These are phyloP conservation scores for Copromyces sp. DNA, from an alignment of 495 filamentous ascomycete species.

Conservation along the genomic window DNA sequence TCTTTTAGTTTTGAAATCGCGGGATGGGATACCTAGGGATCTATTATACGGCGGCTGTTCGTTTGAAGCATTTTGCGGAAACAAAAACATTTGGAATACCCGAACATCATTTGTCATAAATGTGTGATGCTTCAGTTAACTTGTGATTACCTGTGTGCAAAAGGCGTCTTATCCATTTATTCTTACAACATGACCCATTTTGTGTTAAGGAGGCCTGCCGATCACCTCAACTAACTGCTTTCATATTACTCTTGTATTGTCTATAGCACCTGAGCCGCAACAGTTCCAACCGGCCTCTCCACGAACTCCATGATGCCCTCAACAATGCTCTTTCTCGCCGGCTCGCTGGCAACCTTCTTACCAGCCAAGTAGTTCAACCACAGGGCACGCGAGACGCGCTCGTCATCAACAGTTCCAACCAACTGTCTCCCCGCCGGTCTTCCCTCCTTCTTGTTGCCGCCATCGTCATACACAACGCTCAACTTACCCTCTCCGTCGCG, in stretches of 20 bases:
- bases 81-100: neutral
- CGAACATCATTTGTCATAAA: neutral
- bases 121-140: neutral
- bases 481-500: constrained; percentile 57
- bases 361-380: constrained; percentile 90
- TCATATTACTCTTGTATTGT: neutral
- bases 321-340: constrained; percentile 68
- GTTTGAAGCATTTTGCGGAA: neutral
- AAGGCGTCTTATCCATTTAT: neutral
- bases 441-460: constrained; percentile 35
- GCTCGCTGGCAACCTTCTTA: constrained; percentile 76
- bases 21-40: neutral
- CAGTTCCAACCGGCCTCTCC: constrained; percentile 77
- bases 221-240: neutral
- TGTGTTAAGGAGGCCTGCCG: neutral
- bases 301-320: constrained; percentile 83
- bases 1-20: neutral
- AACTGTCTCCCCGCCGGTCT: constrained; percentile 26
- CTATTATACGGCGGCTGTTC: neutral
- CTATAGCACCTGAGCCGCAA: constrained; percentile 57
- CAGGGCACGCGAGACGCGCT: constrained; percentile 66
- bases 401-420: constrained; percentile 63
- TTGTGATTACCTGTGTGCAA: neutral
- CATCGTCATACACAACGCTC: constrained; percentile 57
- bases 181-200: neutral